These are phyloP conservation scores for Paraleonurus japonicus DNA, from an alignment of 257 asterid species.

Conservation along the genomic window DNA sequence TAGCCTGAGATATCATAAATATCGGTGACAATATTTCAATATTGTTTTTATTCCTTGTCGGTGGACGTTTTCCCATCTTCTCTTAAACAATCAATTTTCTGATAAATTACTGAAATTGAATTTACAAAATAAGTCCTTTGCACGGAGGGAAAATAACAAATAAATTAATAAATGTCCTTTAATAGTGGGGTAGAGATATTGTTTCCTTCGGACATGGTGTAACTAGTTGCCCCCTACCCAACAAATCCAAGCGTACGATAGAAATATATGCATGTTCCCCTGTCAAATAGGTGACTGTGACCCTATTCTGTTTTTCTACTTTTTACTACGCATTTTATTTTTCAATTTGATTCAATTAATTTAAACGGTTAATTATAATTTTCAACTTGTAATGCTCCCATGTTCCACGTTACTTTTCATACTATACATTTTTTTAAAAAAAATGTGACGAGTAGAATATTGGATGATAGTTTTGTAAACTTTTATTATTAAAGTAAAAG, in stretches of 20 bases:
- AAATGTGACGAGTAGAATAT: no score
- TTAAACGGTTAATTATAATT: no score
- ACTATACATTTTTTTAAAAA: no score
- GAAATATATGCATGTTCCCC: not conserved
- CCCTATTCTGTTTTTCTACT: not conserved
- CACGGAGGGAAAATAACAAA: not conserved
- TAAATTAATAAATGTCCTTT: not conserved
- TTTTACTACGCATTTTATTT: not conserved
- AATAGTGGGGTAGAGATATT: not conserved
- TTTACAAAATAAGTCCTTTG: not conserved
- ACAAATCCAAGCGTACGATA: constrained; percentile 1
- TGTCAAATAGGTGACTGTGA: not conserved
- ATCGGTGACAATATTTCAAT: not conserved
- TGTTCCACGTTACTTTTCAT: no score
- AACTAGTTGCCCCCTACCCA: constrained; percentile 9
- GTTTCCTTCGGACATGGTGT: not conserved
- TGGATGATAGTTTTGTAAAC: no score
- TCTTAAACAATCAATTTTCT: not conserved
- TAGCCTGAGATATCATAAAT: not conserved
- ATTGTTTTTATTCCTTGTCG: constrained; percentile 7
- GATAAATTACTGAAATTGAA: not conserved
- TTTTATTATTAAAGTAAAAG: no score
- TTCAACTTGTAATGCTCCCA: no score
- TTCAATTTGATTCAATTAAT: not conserved
- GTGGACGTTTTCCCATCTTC: not conserved